These are phyloP conservation scores for Epichloe uncinata DNA, from an alignment of 2,329 filamentous ascomycete genomes.

Conservation along the genomic window DNA sequence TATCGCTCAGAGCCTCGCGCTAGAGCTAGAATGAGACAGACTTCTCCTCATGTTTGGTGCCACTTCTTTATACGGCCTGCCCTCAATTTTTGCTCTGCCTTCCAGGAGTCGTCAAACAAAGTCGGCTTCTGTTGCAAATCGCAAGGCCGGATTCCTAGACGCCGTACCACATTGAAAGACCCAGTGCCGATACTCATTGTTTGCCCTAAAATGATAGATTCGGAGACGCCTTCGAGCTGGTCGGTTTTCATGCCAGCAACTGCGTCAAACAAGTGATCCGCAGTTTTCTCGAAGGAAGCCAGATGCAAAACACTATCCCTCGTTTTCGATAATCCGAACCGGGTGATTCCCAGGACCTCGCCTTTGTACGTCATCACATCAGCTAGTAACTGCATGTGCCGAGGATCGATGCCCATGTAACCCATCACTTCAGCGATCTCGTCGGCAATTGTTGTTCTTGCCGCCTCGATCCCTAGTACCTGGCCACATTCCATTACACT, in stretches of 20 bases:
- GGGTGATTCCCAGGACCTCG: constrained; percentile 89
- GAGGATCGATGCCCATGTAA: constrained; percentile 89
- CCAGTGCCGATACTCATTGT: constrained; percentile 86
- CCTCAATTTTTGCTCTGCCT: constrained; percentile 9
- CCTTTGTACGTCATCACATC: constrained; percentile 99
- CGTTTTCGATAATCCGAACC: constrained; percentile 94
- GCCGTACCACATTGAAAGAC: constrained; percentile 75
- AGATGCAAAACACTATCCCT: constrained; percentile 86
- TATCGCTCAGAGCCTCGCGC: too few relatives aligned
- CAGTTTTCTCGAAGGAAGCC: constrained; percentile 95
- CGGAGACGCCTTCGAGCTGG: constrained; percentile 80
- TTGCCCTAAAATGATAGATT: constrained; percentile 98
- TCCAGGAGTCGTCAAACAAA: constrained; percentile 59
- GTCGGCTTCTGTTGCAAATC: constrained; percentile 47
- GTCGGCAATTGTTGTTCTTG: constrained; percentile 71
- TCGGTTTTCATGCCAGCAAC: constrained; percentile 87
- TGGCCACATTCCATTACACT: constrained; percentile 80
- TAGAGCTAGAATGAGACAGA: too few relatives aligned
- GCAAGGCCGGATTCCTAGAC: constrained; percentile 51
- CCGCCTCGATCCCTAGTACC: constrained; percentile 89
- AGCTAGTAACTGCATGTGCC: constrained; percentile 93
- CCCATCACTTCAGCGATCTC: constrained; percentile 88
- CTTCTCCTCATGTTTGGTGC: too few relatives aligned
- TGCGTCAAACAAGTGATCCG: constrained; percentile 92
- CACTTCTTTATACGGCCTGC: too few relatives aligned